phyloP scores from a whole-genome alignment of 176 grass and related monocot genomes.

The Tuctoria greenei region DNA sequence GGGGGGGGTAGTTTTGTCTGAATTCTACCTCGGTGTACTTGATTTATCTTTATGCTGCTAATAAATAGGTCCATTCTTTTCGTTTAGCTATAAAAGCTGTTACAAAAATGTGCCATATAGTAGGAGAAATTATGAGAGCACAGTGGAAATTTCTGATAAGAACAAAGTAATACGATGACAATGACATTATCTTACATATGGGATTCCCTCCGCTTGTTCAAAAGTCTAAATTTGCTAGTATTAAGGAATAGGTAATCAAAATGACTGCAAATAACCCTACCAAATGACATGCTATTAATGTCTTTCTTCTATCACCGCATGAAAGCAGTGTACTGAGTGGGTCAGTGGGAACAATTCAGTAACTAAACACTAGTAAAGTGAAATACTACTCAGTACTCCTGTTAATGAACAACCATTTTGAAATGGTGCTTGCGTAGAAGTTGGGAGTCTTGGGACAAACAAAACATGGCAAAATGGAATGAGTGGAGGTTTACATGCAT shows the following conservation, averaged over 20 bases:
- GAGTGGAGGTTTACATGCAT: not conserved
- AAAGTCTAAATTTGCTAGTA: not conserved
- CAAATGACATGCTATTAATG: not conserved
- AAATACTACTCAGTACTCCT: not conserved
- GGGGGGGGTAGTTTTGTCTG: not conserved
- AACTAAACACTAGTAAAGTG: not conserved
- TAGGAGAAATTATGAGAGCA: not conserved
- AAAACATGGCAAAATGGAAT: not conserved
- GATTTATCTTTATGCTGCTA: not conserved
- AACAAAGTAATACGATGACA: not conserved
- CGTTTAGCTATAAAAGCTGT: not conserved
- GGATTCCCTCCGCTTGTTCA: not conserved
- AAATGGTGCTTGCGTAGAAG: not conserved
- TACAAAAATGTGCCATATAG: slow-evolving; percentile 5
- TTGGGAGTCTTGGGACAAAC: too few species aligned
- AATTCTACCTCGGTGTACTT: not conserved
- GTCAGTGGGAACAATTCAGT: not conserved
- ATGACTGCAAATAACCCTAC: not conserved
- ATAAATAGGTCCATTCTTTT: not conserved
- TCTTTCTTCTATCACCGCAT: not conserved
- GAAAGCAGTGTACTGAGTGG: not conserved
- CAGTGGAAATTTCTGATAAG: not conserved
- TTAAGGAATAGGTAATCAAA: not conserved
- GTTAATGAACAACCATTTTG: not conserved
- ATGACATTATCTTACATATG: slow-evolving; percentile 17